phyloP scores from a whole-genome alignment of 108 stramenopile species.

The Nitzschia sp. region DNA sequence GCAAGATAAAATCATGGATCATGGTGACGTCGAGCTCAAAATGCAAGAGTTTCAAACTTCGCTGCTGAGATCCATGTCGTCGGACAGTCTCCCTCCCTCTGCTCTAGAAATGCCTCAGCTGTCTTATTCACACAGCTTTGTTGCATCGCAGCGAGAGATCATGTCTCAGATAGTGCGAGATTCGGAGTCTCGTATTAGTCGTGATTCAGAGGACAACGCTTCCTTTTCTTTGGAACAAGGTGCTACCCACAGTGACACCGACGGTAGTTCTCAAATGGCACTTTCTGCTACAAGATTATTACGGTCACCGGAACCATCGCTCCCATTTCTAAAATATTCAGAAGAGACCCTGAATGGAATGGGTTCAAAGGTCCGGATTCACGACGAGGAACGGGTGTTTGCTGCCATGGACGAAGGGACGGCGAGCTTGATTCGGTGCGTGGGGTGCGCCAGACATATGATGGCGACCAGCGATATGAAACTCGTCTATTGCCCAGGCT shows the following conservation, averaged over 20 bases:
- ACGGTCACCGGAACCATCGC: background rate
- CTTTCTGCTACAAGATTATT: too few species aligned
- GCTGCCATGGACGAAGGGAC: conserved; percentile 6
- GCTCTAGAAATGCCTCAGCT: background rate
- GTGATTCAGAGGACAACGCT: too few species aligned
- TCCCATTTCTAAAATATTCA: background rate
- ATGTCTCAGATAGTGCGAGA: background rate
- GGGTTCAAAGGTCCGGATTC: conserved; percentile 13
- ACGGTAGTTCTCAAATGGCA: background rate
- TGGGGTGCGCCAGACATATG: conserved; percentile 6
- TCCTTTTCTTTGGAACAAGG: too few species aligned
- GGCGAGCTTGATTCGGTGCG: conserved; percentile 6
- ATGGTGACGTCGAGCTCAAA: background rate
- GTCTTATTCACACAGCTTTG: background rate
- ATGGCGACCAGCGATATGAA: conserved; percentile 8
- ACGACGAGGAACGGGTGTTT: conserved; percentile 15
- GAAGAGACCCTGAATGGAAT: background rate
- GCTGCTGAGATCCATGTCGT: background rate
- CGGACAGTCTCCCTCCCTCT: background rate
- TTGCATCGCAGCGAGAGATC: background rate
- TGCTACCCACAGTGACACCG: too few species aligned
- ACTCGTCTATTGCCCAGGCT: conserved; percentile 17
- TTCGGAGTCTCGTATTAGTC: background rate
- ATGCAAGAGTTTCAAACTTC: background rate
- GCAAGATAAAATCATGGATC: conserved; percentile 17